Percentiles rank a stretch among this genome's conserved stretches.
Conservation (phyloP, 1,284 basidiomycete genomes). For the Tilletia caries region DNA sequence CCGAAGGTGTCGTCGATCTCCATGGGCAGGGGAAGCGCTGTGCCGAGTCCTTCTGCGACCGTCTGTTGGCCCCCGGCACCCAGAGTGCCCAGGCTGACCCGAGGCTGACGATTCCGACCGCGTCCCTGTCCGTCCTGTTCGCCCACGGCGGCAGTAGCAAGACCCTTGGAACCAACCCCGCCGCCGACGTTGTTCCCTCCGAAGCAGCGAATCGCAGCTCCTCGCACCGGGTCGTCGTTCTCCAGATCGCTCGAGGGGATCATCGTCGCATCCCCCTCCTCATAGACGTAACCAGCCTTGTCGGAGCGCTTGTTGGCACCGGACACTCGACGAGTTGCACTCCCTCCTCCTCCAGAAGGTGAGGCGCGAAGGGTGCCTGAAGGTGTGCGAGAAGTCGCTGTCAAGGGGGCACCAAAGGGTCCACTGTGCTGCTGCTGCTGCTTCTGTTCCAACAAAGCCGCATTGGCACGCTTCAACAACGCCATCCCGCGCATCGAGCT, state of each 20-base stretch:
- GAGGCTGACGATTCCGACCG: not conserved
- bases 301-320: not conserved
- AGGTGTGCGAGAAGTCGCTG: too few species aligned
- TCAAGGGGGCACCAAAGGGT: not conserved
- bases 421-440: not conserved
- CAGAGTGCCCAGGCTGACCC: not conserved
- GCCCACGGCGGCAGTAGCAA: too few species aligned
- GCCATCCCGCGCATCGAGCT: conserved; percentile 12
- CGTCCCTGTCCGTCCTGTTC: not conserved
- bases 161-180: too few species aligned
- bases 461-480: not conserved
- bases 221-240: not conserved
- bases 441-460: not conserved
- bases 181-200: too few species aligned
- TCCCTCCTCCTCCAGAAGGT: not conserved
- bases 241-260: conserved; percentile 2
- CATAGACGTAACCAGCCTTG: not conserved
- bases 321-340: not conserved
- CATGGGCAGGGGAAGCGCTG: not conserved
- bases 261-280: not conserved
- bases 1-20: conserved; percentile 2
- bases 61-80: not conserved
- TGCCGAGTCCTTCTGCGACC: not conserved
- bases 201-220: too few species aligned
- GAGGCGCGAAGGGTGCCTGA: too few species aligned